Percentiles rank a stretch among this genome's conserved stretches.
These are phyloP conservation scores for Saccharomycopsis phalli DNA, from an alignment of 1,139 yeast genomes.

Conservation along the genomic window DNA sequence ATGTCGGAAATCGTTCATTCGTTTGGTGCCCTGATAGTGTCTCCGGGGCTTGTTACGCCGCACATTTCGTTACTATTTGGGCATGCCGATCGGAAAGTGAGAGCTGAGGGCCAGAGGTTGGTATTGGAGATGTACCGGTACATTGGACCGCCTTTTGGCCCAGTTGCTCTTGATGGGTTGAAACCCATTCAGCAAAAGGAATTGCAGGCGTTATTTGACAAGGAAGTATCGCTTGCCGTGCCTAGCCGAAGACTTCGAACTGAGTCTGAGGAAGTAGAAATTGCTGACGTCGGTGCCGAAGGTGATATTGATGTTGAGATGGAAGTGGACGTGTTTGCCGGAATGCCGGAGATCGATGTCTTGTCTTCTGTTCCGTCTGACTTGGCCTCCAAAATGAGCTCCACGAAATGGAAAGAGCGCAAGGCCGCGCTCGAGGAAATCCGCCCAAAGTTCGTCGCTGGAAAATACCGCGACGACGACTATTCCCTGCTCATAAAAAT, in stretches of 20 bases:
- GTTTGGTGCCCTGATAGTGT: constrained; percentile 65
- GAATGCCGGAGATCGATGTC: constrained; percentile 52
- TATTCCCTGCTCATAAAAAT: constrained; percentile 51
- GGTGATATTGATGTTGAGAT: constrained; percentile 21
- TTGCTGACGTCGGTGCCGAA: constrained; percentile 20
- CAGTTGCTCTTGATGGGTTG: constrained; percentile 55
- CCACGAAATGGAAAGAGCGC: constrained; percentile 85
- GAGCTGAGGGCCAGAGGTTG: constrained; percentile 67
- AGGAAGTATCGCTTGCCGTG: constrained; percentile 31
- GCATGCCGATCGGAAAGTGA: constrained; percentile 82
- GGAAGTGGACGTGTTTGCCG: constrained; percentile 43
- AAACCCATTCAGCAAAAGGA: constrained; percentile 94
- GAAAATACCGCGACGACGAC: constrained; percentile 53
- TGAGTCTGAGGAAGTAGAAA: constrained; percentile 35
- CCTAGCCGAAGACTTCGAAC: constrained; percentile 48
- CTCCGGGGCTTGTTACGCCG: constrained; percentile 53
- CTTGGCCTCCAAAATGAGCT: constrained; percentile 44
- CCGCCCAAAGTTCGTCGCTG: constrained; percentile 38
- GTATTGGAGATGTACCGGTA: constrained; percentile 67
- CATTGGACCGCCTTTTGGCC: constrained; percentile 61
- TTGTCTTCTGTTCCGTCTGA: constrained; percentile 57
- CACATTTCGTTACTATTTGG: constrained; percentile 61
- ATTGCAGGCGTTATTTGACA: constrained; percentile 57
- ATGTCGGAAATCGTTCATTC: constrained; percentile 45
- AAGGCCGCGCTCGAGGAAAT: constrained; percentile 77